phyloP scores from a whole-genome alignment of 2,329 filamentous ascomycete genomes.

The Cylindrodendrum hubeiense region DNA sequence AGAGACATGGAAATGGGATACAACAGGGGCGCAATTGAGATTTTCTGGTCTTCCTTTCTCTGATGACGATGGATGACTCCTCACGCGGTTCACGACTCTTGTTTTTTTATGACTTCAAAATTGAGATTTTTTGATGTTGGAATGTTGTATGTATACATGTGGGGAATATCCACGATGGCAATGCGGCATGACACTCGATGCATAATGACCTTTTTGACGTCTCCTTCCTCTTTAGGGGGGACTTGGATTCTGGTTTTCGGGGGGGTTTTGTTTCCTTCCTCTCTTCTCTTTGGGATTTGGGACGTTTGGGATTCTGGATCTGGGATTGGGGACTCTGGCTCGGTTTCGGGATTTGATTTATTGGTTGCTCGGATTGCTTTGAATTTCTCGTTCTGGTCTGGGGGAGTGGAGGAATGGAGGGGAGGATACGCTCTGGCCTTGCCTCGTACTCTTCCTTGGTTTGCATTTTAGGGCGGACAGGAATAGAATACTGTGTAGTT shows the following conservation, averaged over 20 bases:
- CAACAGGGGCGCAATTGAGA: conserved; percentile 4
- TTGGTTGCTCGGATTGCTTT: neutral
- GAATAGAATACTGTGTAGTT: neutral
- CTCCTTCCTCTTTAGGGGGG: neutral
- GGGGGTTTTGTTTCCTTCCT: neutral
- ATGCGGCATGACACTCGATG: conserved; percentile 39
- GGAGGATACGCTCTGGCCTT: neutral
- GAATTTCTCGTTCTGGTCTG: neutral
- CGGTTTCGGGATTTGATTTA: neutral
- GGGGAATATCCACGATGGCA: conserved; percentile 39
- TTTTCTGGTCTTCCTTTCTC: conserved; percentile 11
- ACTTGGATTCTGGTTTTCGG: neutral
- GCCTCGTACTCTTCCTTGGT: neutral
- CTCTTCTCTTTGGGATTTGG: conserved; percentile 8
- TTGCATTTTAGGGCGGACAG: neutral
- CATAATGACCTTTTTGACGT: conserved; percentile 20
- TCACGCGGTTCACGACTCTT: conserved; percentile 36
- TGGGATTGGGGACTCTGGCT: neutral
- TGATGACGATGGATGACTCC: conserved; percentile 31
- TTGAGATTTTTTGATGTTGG: conserved; percentile 20
- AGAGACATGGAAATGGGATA: conserved; percentile 23
- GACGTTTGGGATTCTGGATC: conserved; percentile 1
- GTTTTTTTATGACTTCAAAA: conserved; percentile 30
- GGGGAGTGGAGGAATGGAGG: neutral
- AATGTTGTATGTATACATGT: conserved; percentile 34